Conservation (phyloP, 805 yeast genomes). For the Brettanomyces nanus region DNA sequence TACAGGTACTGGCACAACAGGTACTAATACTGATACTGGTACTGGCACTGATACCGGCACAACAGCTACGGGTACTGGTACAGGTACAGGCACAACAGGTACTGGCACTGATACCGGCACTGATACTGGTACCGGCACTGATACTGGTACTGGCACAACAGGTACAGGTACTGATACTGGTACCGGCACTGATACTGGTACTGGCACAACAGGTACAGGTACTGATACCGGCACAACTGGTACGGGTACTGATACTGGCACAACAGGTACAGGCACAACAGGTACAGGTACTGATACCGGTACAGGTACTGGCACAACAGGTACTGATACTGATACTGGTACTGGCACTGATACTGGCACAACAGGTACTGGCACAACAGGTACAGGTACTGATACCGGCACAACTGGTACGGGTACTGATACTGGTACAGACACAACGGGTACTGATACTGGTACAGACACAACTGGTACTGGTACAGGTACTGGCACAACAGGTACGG, state of each 20-base stretch:
- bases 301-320: neutral
- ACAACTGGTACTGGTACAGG: neutral
- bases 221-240: neutral
- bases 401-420: neutral
- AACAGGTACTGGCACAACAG: neutral
- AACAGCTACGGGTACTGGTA: neutral
- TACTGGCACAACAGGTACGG: neutral
- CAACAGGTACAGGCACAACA: neutral
- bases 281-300: neutral
- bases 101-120: neutral
- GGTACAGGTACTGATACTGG: neutral
- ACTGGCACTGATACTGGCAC: neutral
- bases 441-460: neutral
- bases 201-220: neutral
- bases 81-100: neutral
- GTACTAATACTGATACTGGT: neutral
- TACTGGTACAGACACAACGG: neutral
- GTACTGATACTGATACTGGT: neutral
- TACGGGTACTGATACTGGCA: neutral
- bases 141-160: neutral
- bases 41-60: neutral
- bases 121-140: neutral
- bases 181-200: neutral
- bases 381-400: neutral
- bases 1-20: neutral